Base-by-base conservation (phyloP, 192 early-diverging fungal genomes). In the Coemansia sp. region DNA sequence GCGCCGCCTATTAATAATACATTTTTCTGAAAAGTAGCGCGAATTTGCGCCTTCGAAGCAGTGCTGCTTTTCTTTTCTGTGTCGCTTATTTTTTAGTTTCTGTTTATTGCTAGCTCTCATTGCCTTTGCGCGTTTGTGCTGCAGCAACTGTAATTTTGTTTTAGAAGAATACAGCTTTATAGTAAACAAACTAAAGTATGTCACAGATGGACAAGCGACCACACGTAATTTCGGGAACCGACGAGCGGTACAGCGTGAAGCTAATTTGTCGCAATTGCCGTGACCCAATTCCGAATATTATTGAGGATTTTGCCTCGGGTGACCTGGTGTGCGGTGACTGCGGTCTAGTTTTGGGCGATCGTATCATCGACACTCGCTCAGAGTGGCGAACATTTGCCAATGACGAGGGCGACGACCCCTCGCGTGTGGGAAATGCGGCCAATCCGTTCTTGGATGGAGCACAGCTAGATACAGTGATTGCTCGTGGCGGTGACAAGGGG, bases 291-390 rank as follows among this genome's bases (percentile, higher is more conserved):
- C 95, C 95, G n/a, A 93, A 97, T 66, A 93, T 98, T 58, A 83
- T 97, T 24, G 96, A 98, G 76, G 93, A 96, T 72, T 97, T 97
- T 74, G 85, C 91, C 0, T 90, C 88, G 45, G 96, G 96, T 8
- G 96, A 98, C 80, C 72, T 91, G 27, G 88, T 98, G 22, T 98
- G 96, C 75, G 95, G 94, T 37, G 89, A 32, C 29, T 32, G 29
- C 29, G 29, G 29, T 6, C 76, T 96, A 15, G 92, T 98, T 5
- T 84, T 98, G 11, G 94, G 94, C 15, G 89, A 95, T 73, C 86
- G 95, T n/a, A 93, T 98, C 63, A 94, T 98, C 56, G 96, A 98
- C 81, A 98, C 96, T 25, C 87, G 95, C 10, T 94, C 92, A 1
- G 96, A 98, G 73, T 98, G 96, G 96, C 89, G 96, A 53, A 80